phyloP scores from a whole-genome alignment of 2,329 filamentous ascomycete genomes.

The Lasiodiplodia sp. region DNA sequence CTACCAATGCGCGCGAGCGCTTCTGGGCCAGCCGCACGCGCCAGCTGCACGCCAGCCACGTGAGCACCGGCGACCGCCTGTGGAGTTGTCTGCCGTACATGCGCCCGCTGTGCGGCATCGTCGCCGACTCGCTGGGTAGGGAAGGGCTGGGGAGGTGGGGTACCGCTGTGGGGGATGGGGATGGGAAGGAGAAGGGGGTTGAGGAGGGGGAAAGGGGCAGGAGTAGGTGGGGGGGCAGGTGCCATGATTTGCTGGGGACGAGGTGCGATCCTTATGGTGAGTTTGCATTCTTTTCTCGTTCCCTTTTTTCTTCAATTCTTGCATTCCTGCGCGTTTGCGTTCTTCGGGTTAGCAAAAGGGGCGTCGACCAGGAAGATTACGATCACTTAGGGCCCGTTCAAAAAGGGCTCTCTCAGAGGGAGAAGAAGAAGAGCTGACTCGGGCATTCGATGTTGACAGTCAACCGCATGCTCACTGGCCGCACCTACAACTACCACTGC shows the following conservation, averaged over 20 bases:
- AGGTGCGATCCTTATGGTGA: conserved; percentile 80
- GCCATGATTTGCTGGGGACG: conserved; percentile 81
- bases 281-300: conserved; percentile 28
- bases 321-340: too few relatives aligned
- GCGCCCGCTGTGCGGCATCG: conserved; percentile 74
- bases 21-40: conserved; percentile 84
- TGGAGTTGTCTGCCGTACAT: conserved; percentile 83
- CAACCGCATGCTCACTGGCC: conserved; percentile 74
- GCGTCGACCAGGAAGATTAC: too few relatives aligned
- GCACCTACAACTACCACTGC: conserved; percentile 80
- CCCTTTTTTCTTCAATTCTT: not conserved
- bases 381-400: too few relatives aligned
- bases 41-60: conserved; percentile 79
- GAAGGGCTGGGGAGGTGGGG: conserved; percentile 59
- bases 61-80: conserved; percentile 73
- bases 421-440: not conserved
- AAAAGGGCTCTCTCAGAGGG: not conserved
- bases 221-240: conserved; percentile 71
- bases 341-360: too few relatives aligned
- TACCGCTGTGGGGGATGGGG: conserved; percentile 40
- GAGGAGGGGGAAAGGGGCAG: conserved; percentile 55
- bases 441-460: conserved; percentile 51
- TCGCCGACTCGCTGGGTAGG: conserved; percentile 66
- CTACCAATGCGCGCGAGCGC: conserved; percentile 76
- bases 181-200: not conserved